These are phyloP conservation scores for Lepidopterella palustris DNA, from an alignment of 495 filamentous ascomycete species.

Conservation along the genomic window DNA sequence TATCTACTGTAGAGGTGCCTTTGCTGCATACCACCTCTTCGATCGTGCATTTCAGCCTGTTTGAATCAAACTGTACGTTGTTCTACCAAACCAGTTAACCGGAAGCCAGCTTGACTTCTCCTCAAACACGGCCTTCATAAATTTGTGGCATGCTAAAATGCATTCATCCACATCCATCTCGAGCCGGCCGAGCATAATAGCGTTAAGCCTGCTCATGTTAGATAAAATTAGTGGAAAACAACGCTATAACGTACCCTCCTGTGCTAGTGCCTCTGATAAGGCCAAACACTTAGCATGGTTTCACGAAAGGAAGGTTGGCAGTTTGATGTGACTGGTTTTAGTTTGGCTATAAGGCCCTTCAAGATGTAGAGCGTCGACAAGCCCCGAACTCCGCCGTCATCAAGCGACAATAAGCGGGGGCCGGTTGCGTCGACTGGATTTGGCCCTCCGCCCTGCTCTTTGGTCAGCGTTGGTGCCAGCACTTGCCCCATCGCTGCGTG, in stretches of 20 bases:
- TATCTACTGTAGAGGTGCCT: slow-evolving; percentile 1
- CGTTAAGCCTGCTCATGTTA: slow-evolving; percentile 13
- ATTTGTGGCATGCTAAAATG: slow-evolving; percentile 10
- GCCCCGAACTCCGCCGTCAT: slow-evolving; percentile 24
- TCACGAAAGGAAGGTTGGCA: slow-evolving; percentile 7
- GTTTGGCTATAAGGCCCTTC: slow-evolving; percentile 15
- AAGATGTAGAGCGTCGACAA: slow-evolving; percentile 21
- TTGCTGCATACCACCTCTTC: neutral
- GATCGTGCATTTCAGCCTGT: slow-evolving; percentile 3
- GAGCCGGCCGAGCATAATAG: slow-evolving; percentile 22
- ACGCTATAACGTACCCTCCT: slow-evolving; percentile 19
- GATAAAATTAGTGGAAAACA: slow-evolving; percentile 2
- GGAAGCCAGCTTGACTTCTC: slow-evolving; percentile 2
- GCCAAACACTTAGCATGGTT: slow-evolving; percentile 24
- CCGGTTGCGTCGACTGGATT: slow-evolving; percentile 4
- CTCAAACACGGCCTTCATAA: slow-evolving; percentile 15
- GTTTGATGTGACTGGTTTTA: slow-evolving; percentile 5
- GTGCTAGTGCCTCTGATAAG: slow-evolving; percentile 26
- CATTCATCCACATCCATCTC: slow-evolving; percentile 16
- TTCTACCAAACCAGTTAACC: neutral
- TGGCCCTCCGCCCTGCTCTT: neutral
- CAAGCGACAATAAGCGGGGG: slow-evolving; percentile 13
- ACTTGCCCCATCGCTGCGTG: neutral
- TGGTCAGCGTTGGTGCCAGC: neutral
- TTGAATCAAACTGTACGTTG: neutral